phyloP scores from a whole-genome alignment of 2,329 filamentous ascomycete genomes.

The Amylocarpus encephaloides region DNA sequence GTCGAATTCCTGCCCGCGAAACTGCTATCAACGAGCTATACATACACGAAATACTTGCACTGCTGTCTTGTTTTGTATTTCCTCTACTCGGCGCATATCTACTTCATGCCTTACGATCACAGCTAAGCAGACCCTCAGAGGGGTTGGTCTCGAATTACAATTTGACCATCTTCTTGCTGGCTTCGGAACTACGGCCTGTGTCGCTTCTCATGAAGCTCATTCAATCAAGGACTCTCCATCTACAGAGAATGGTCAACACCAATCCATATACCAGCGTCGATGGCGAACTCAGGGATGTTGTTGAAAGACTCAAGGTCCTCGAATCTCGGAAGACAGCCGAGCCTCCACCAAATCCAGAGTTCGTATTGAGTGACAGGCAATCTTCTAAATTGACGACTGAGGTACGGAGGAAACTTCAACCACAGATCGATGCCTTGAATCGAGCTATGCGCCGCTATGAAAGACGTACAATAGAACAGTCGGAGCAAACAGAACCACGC shows the following conservation, averaged over 20 bases:
- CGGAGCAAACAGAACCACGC: constrained; percentile 69
- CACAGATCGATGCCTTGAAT: constrained; percentile 81
- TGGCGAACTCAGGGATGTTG: constrained; percentile 46
- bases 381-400: constrained; percentile 42
- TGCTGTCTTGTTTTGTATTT: constrained; percentile 71
- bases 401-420: constrained; percentile 60
- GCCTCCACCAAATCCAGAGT: constrained; percentile 29
- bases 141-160: constrained; percentile 90
- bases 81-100: constrained; percentile 77
- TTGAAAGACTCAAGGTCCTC: constrained; percentile 61
- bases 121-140: constrained; percentile 77
- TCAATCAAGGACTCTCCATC: constrained; percentile 69
- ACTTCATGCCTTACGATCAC: constrained; percentile 71
- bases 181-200: constrained; percentile 76
- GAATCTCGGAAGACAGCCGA: constrained; percentile 48
- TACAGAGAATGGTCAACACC: constrained; percentile 65
- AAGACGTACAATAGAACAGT: constrained; percentile 72
- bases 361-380: constrained; percentile 34
- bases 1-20: constrained; percentile 24
- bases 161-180: constrained; percentile 81
- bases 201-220: constrained; percentile 77
- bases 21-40: constrained; percentile 59
- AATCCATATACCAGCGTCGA: constrained; percentile 42
- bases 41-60: constrained; percentile 65
- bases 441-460: constrained; percentile 87